phyloP scores from a whole-genome alignment of 805 yeast species.

The Yamadazyma ubonensis region DNA sequence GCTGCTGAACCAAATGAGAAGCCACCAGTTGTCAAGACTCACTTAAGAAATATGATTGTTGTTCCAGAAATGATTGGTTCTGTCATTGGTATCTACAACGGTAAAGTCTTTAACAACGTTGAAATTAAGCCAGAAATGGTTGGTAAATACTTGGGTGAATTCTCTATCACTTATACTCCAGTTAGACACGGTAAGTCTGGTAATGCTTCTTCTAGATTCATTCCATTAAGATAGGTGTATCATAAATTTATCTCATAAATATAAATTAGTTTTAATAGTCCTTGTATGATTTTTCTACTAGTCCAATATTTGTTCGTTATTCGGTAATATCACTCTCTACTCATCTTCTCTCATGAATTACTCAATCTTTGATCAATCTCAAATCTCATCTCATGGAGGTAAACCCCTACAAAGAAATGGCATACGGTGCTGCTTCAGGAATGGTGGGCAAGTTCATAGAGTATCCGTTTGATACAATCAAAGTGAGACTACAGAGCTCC shows the following conservation, averaged over 20 bases:
- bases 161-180: constrained; percentile 99
- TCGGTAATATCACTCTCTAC: no score
- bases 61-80: constrained; percentile 99
- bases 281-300: no score
- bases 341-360: constrained; percentile 2
- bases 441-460: constrained; percentile 81
- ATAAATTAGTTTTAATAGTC: constrained; percentile 6
- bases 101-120: constrained; percentile 98
- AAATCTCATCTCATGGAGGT: constrained; percentile 6
- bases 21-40: constrained; percentile 98
- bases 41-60: constrained; percentile 97
- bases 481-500: constrained; percentile 78
- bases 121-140: constrained; percentile 99
- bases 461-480: constrained; percentile 90
- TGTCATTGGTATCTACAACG: constrained; percentile 98
- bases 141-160: constrained; percentile 99
- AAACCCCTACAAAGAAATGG: constrained; percentile 37
- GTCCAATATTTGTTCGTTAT: no score
- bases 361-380: no score
- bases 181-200: constrained; percentile 99
- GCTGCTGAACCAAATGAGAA: constrained; percentile 89
- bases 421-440: constrained; percentile 65
- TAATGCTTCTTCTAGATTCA: constrained; percentile 76
- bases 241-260: constrained; percentile 11
- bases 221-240: constrained; percentile 51